phyloP scores from a whole-genome alignment of 129 eudicot genomes.

The Ambrosia trifida region DNA sequence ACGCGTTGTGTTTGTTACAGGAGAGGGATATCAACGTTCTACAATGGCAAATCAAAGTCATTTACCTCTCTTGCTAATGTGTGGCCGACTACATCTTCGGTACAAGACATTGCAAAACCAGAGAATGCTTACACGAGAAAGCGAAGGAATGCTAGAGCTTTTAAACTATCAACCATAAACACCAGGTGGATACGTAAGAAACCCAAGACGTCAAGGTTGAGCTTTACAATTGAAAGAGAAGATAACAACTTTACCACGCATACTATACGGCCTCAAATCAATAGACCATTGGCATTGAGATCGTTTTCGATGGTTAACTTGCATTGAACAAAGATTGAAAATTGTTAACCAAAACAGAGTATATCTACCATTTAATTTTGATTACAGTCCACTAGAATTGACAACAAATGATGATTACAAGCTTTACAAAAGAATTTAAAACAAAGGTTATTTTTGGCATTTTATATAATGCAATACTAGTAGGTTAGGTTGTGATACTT shows the following conservation, averaged over 20 bases:
- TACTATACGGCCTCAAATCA: conserved; percentile 26
- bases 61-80: conserved; percentile 55
- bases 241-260: conserved; percentile 13
- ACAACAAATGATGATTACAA: conserved; percentile 28
- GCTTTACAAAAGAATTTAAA: conserved; percentile 38
- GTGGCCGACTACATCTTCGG: conserved; percentile 46
- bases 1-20: conserved; percentile 32
- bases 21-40: conserved; percentile 68
- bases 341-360: conserved; percentile 5
- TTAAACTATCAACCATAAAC: conserved; percentile 34
- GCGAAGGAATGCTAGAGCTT: conserved; percentile 52
- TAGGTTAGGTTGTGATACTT: conserved; percentile 11
- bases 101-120: conserved; percentile 66
- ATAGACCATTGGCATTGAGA: conserved; percentile 35
- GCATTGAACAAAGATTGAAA: conserved; percentile 36
- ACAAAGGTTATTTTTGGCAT: conserved; percentile 13
- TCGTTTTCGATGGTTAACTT: conserved; percentile 67
- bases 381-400: conserved; percentile 14
- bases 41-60: conserved; percentile 74
- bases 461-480: neutral
- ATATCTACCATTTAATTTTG: conserved; percentile 2
- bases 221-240: conserved; percentile 43
- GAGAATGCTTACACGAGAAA: conserved; percentile 58
- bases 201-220: conserved; percentile 39
- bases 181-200: conserved; percentile 50